Base-by-base conservation (phyloP, 2,329 filamentous ascomycete species). In the Macrophomina phaseolina region DNA sequence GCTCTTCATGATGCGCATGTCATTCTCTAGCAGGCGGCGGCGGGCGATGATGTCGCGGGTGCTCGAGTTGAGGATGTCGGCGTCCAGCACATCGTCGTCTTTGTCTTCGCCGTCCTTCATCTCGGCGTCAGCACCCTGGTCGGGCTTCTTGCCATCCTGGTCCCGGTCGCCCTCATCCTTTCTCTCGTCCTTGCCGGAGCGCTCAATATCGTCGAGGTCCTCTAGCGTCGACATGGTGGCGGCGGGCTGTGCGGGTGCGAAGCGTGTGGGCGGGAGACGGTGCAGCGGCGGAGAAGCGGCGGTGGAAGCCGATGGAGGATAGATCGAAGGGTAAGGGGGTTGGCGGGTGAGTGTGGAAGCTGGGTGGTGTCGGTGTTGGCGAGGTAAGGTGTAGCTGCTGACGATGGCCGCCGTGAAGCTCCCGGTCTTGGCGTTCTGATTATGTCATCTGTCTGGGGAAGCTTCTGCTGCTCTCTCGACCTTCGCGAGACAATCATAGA, bases 1-100 rank as follows among this genome's bases (percentile, higher is more conserved):
- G 85, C 93, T 97, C 86, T 91, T 94, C 93, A 99, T 98, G 82
- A 99, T 98, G 75, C 95, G 88, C 75, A 95, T 91, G 81, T 99
- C 95, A 81, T 99, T 99, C 81, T 99, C 95, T 71, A 99, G 85
- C 77, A 99, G 86, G 76, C 94, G 90, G 84, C 90, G 91, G 80
- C 95, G 89, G 74, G 93, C 97, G 75, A 92, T 86, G 75, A 99
- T 96, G 83, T 99, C 95, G 83, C 93, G 89, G 83, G 95, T 98
- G 84, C 91, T 94, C 73, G 96, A 90, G 79, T 89, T 90, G 68
- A 98, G 87, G 74, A 99, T 94, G 83, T 99, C 95, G 66, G 94
- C 90, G 80, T 98, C 94, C 70, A 99, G 86, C 65, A 94, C 86
- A 72, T 96, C 90, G 58, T 94, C 92, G 73, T 92, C 88, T 74